These are phyloP conservation scores for Gyrodon lividus DNA, from an alignment of 768 basidiomycete genomes.

Conservation along the genomic window DNA sequence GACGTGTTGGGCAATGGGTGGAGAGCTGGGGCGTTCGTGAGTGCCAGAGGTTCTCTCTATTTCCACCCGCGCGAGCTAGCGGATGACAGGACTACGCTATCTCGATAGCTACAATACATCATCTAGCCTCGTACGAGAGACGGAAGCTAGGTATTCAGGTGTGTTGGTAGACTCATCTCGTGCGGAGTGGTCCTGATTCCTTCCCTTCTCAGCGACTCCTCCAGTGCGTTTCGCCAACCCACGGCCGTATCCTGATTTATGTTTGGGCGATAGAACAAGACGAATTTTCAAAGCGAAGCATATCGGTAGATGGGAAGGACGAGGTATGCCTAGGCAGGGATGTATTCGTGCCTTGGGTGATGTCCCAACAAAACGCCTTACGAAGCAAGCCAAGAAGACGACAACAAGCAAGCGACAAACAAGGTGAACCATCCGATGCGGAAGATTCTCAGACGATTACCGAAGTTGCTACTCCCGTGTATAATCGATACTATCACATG, in stretches of 20 bases:
- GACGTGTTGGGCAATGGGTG: constrained; percentile 74
- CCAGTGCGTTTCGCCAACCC: constrained; percentile 57
- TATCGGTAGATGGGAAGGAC: constrained; percentile 35
- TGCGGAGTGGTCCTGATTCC: background rate
- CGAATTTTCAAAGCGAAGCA: constrained; percentile 70
- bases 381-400: constrained; percentile 17
- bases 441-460: constrained; percentile 2
- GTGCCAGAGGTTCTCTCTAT: constrained; percentile 26
- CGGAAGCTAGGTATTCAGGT: constrained; percentile 76
- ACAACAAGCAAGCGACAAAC: background rate
- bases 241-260: constrained; percentile 85
- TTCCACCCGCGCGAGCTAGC: background rate
- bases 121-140: constrained; percentile 78
- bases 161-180: constrained; percentile 8
- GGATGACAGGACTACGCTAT: constrained; percentile 86
- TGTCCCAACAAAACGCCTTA: constrained; percentile 38
- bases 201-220: constrained; percentile 51
- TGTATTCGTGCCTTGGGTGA: constrained; percentile 89
- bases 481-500: constrained; percentile 95
- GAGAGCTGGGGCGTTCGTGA: constrained; percentile 79
- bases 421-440: background rate
- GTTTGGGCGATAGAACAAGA: constrained; percentile 99
- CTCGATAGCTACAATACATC: constrained; percentile 97
- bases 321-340: constrained; percentile 55
- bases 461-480: constrained; percentile 42